Percentiles rank a stretch among this genome's conserved stretches.
phyloP scores from a whole-genome alignment of 2,329 filamentous ascomycete genomes.

The Cryoendolithus antarcticus region DNA sequence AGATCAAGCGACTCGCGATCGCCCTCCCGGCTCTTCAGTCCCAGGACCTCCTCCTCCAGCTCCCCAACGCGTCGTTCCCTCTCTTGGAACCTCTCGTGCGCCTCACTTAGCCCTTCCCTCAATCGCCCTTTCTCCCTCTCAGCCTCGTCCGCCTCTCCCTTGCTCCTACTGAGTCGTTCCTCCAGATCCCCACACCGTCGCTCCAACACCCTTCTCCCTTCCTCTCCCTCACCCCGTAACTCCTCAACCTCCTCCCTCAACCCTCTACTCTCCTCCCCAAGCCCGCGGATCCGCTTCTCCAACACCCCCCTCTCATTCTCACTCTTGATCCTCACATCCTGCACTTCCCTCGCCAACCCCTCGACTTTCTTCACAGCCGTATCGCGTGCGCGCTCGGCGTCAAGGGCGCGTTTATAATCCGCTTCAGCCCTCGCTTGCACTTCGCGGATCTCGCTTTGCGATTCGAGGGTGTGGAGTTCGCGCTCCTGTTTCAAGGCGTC shows the following conservation, averaged over 20 bases:
- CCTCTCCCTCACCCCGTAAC: slow-evolving; percentile 49
- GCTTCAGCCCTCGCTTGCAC: slow-evolving; percentile 69
- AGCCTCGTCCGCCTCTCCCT: neutral
- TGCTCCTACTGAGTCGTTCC: slow-evolving; percentile 18
- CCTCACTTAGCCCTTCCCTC: slow-evolving; percentile 41
- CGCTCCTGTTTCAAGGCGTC: slow-evolving; percentile 80
- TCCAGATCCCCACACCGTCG: slow-evolving; percentile 43
- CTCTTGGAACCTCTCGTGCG: slow-evolving; percentile 41
- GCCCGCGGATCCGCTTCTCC: slow-evolving; percentile 41
- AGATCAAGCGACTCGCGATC: slow-evolving; percentile 76
- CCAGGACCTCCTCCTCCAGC: slow-evolving; percentile 71
- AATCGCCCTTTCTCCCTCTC: slow-evolving; percentile 49
- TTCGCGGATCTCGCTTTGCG: slow-evolving; percentile 74
- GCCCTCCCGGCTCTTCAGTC: slow-evolving; percentile 73
- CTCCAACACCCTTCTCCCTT: slow-evolving; percentile 3
- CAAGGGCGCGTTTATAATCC: slow-evolving; percentile 57
- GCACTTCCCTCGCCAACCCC: slow-evolving; percentile 39
- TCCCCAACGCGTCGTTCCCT: slow-evolving; percentile 59
- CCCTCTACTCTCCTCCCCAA: slow-evolving; percentile 58
- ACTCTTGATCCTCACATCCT: slow-evolving; percentile 41
- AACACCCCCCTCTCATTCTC: slow-evolving; percentile 44
- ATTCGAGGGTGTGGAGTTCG: slow-evolving; percentile 63
- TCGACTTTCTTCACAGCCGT: slow-evolving; percentile 44
- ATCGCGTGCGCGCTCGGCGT: slow-evolving; percentile 40
- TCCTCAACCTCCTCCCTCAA: slow-evolving; percentile 77